Base-by-base conservation (phyloP, 1,139 yeast species). In the Yamadazyma friedrichii region DNA sequence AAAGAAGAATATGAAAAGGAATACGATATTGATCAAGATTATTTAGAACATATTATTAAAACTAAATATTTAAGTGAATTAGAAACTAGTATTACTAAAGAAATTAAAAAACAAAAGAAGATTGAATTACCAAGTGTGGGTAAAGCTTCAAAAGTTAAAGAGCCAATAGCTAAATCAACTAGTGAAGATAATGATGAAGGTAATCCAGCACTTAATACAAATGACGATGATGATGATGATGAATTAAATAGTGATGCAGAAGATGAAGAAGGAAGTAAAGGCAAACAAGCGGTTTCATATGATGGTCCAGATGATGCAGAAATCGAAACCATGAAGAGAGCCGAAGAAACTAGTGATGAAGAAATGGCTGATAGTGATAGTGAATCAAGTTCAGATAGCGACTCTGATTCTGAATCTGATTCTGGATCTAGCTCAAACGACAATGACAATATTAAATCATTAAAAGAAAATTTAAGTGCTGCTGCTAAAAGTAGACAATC, bases 251-350 rank as follows among this genome's bases (percentile, higher is more conserved):
- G 37, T 34, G 40, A 35, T 37, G 40, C 25, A 10, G 46, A 79
- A 74, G 54, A 65, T 72, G 48, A 76, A 73, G 54, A 67, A 76
- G 44, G 81, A 16, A 22, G 10, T 11, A 41, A 80, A 53, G 74
- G 80, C 29, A 88, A 88, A 59, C 95, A 89, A 66, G 83, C 95
- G 20, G 95, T 88, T 33, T 87, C 96, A 1, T 91, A 89, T 56
- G 97, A 88, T 52, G 96, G 83, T 15, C 96, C 96, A 24, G 97
- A 89, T 65, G 97, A 88, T 47, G 97, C 88, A 36, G 96, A 88
- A 60, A 68, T 86, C 45, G 96, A 87, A 61, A 84, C 86, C 35
- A 86, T 87, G 91, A 82, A 82, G 62, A 78, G 77, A 56, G 95
- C 91, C 34, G 93, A 84, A 60, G 79, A 80, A 55, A 76, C 85